Base-by-base conservation (phyloP, 176 grass and related monocot genomes). In the Aegilops tauschii region DNA sequence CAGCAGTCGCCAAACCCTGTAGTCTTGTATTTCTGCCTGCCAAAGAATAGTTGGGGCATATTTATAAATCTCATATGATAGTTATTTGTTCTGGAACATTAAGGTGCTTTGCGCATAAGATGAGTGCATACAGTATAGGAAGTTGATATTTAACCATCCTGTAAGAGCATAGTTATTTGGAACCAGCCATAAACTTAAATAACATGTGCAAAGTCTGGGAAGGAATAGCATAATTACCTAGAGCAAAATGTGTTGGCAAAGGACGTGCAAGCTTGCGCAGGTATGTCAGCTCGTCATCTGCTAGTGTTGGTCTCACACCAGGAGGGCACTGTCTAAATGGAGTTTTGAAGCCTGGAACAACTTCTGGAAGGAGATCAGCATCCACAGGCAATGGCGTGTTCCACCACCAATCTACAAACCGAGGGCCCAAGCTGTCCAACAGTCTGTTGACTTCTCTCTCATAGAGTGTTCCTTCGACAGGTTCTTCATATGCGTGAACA, bases 351-450 rank as follows among this genome's bases (percentile, higher is more conserved):
- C 86, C 90, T 59, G 82, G 84, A 67, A 94, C 44, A 85, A 81
- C 77, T 56, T 93, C 90, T 79, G 94, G 94, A 67, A 98, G 92
- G 44, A 94, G 80, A 84, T 98, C 94, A 18, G 90, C 97, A 78
- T 98, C 97, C 28, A 98, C 97, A 86, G 97, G 97, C 73, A 96
- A 78, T 82, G 97, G 97, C 39, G 87, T 94, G 63, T 82, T 73
- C 97, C 97, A 98, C 97, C 94, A 98, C 97, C 97, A 98, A 85
- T 96, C 97, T 23, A 96, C 80, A 92, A 98, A 98, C 31, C 97
- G 86, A 40, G 97, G 97, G 32, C 97, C 97, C 72, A 98, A 84
- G 59, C 82, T 83, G 71, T 94, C 80, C 80, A 98, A 85, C 63
- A 96, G 34, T 82, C 97, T 93, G 89, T 94, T 79, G 16, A 87